A percentile compares a stretch with the other conserved stretches of the same genome.
These are phyloP conservation scores for Chalciporus chontae DNA, from an alignment of 768 basidiomycete species.

Conservation along the genomic window DNA sequence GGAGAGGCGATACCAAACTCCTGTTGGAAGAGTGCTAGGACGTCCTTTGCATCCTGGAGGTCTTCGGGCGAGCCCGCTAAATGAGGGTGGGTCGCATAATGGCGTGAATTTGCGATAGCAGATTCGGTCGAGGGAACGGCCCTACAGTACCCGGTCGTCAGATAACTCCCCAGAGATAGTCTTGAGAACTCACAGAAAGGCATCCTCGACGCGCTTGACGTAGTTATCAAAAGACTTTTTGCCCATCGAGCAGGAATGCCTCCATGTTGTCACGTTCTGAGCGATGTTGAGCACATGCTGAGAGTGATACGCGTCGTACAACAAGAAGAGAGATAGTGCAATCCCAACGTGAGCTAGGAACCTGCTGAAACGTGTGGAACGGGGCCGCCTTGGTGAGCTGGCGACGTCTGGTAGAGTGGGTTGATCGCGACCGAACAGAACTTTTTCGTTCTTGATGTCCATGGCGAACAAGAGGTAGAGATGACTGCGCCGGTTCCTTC, in stretches of 20 bases:
- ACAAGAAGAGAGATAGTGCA: constrained; percentile 5
- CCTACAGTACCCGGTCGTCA: constrained; percentile 27
- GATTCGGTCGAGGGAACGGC: constrained; percentile 55
- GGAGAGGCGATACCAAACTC: constrained; percentile 53
- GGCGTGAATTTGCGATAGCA: constrained; percentile 53
- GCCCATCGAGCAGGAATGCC: constrained; percentile 4
- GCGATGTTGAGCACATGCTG: background rate
- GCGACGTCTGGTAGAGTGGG: constrained; percentile 12
- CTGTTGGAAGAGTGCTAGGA: constrained; percentile 65
- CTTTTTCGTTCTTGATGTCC: constrained; percentile 15
- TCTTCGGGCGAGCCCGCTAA: constrained; percentile 65
- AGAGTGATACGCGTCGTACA: constrained; percentile 8
- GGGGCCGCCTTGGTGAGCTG: background rate
- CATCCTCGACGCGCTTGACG: constrained; percentile 23
- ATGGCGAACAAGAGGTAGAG: constrained; percentile 6
- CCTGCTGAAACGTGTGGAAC: constrained; percentile 1
- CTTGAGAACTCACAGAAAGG: constrained; percentile 32
- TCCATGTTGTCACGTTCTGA: constrained; percentile 7
- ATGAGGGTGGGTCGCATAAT: constrained; percentile 67
- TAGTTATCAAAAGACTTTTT: constrained; percentile 13
- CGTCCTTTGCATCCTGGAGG: constrained; percentile 57
- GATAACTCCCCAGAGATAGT: background rate
- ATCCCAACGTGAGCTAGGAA: constrained; percentile 4
- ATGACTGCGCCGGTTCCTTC: background rate
- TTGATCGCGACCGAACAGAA: background rate